Base-by-base conservation (phyloP, 2,329 filamentous ascomycete species). In the Sarocladium kiliense region DNA sequence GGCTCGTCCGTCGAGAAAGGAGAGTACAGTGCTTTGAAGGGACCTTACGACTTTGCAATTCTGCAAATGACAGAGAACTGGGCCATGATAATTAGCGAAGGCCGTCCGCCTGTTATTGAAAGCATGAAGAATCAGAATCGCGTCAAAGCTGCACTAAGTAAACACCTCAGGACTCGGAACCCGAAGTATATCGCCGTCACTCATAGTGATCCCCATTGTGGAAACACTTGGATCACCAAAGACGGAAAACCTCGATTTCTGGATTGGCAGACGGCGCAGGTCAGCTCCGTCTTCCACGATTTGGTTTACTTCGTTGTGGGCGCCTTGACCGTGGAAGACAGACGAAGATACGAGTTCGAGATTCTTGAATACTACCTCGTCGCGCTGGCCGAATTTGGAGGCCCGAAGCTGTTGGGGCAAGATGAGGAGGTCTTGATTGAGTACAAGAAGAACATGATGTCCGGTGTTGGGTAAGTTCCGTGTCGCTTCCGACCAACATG, bases 281-380 rank as follows among this genome's bases (percentile, higher is more conserved):
- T 68, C 54, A 67, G 68, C 27, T 68, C 66, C 2, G 63, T 63
- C 9, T 69, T 73, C 57, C 70, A 72, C 56, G 70, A 73, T 54
- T 57, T 72, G 16, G 60, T 65, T 1, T 73, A 72, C 58, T 70
- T 67, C 57, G 57, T 72, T 36, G 63, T 57, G 3, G 64, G 67
- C 27, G 64, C 67, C 6, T 59, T 73, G 11, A 64, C 59, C 27
- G 44, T 69, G 32, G 65, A 68, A 56, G 67, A 71, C 49, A 63
- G 70, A 34, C 62, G 69, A 18, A 58, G 60, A 19, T 63, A 68
- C 55, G 69, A 72, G 60, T 62, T 62, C 55, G 60, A 65, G 10
- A 60, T 71, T 26, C 53, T 72, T 3, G 64, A 66, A 32, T 65
- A 70, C 54, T 72, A 73, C 58, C 60, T 71, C 2, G 57, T 54